Evolutionary conservation across 2,329 filamentous ascomycete species (phyloP).

Genomic region (Juglanconis juglandina): DNA sequence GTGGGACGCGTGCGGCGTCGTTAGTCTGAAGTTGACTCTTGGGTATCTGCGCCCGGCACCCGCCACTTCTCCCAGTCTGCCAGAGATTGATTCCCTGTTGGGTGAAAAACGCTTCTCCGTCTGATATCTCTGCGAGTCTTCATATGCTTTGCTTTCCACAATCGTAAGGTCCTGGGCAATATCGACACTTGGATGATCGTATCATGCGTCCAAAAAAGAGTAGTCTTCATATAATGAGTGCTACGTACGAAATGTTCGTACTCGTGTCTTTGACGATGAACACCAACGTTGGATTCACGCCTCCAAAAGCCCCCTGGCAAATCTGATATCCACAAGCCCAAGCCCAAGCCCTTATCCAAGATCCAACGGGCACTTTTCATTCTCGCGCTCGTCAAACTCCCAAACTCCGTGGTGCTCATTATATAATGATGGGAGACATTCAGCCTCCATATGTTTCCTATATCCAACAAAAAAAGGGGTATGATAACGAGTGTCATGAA

Average conservation of each 20-base stretch:
- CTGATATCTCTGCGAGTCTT: too few relatives aligned
- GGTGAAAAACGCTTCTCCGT: too few relatives aligned
- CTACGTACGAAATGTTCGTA: background rate
- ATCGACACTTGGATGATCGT: background rate
- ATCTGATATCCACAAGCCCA: background rate
- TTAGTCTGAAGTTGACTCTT: too few relatives aligned
- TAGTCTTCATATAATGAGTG: background rate
- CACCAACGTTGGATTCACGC: background rate
- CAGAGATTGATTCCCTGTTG: too few relatives aligned
- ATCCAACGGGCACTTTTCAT: background rate
- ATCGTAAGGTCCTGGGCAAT: too few relatives aligned
- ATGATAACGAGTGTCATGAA: slow-evolving; percentile 5
- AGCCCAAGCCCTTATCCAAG: background rate
- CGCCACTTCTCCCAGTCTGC: too few relatives aligned
- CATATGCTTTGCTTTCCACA: too few relatives aligned
- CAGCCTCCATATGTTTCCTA: background rate
- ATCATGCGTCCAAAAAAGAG: background rate
- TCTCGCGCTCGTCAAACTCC: background rate
- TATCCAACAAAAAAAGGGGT: background rate
- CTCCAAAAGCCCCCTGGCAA: background rate
- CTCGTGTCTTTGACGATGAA: background rate
- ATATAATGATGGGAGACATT: background rate
- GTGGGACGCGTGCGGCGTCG: too few relatives aligned
- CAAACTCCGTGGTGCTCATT: slow-evolving; percentile 4
- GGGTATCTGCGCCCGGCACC: too few relatives aligned